A percentile compares a stretch with the other conserved stretches of the same genome.
phyloP scores from a whole-genome alignment of 1,284 basidiomycete genomes.

The Trichosporon sp. region DNA sequence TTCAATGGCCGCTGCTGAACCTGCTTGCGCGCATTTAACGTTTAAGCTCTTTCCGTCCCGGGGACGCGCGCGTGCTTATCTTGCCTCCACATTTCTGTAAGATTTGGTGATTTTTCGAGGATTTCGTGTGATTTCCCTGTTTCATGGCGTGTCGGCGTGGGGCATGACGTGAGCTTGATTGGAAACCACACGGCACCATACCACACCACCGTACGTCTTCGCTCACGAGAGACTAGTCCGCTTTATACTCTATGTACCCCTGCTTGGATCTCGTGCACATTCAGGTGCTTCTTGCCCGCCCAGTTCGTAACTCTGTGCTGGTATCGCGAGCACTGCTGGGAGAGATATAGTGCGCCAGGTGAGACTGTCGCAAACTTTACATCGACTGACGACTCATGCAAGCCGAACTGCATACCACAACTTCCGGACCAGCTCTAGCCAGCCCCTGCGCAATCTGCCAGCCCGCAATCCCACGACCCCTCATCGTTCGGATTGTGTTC shows the following conservation, averaged over 20 bases:
- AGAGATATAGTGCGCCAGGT: neutral
- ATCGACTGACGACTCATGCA: neutral
- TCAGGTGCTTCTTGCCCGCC: neutral
- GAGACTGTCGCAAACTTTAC: neutral
- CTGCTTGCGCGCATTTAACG: neutral
- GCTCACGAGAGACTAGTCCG: neutral
- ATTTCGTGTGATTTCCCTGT: slow-evolving; percentile 13
- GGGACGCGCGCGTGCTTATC: neutral
- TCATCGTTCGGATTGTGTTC: neutral
- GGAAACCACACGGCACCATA: neutral
- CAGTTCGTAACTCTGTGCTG: neutral
- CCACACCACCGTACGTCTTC: too few species aligned
- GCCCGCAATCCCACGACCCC: neutral
- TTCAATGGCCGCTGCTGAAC: slow-evolving; percentile 3
- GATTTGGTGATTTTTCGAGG: slow-evolving; percentile 2
- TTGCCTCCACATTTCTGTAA: neutral
- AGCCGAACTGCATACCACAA: neutral
- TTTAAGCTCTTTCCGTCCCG: slow-evolving; percentile 12
- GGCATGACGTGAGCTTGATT: slow-evolving; percentile 3
- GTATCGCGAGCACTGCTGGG: neutral
- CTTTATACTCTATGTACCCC: neutral
- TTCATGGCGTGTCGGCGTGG: slow-evolving; percentile 5
- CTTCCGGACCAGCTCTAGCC: neutral
- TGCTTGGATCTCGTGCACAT: neutral
- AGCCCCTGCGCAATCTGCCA: neutral